Base-by-base conservation (phyloP, 352 stramenopile species). In the Nothophytophthora sp. region DNA sequence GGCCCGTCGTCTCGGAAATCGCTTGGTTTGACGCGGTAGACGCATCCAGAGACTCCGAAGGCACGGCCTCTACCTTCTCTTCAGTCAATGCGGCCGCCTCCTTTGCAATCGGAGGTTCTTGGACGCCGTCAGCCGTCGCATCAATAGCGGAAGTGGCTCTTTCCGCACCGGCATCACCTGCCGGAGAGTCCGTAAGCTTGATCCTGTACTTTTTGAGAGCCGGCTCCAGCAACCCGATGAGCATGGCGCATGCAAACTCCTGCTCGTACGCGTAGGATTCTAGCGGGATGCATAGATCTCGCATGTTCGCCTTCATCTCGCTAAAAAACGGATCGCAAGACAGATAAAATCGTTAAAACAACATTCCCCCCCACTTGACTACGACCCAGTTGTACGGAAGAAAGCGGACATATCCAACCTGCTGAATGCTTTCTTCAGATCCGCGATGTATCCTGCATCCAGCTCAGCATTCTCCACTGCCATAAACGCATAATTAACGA, bases 251-350 rank as follows among this genome's bases (percentile, higher is more conserved):
- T 3, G 77, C 66, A 45, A 88, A 87, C 37, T 95, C 84, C 55
- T 95, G 69, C 19, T 88, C 72, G 52, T 95, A 87, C 22, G 84
- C 84, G 41, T 89, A 95, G 47, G 86, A 81, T 56, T 95, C 84
- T 35, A 95, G 53, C 0, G 84, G 81, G 25, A 95, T 90, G 43
- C 80, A 90, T 37, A 92, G 49, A 10, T 95, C 78, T 39, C 84
- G 77, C 74, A 95, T 90, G 47, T 86, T 90, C 4, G 60, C 44
- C 53, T 92, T 95, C 81, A 95, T 95, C 62, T 95, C 84, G 19
- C 84, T 95, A n/a, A n/a, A n/a, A n/a, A n/a, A n/a, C n/a, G n/a
- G n/a, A n/a, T n/a, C n/a, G 22, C 4, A 39, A 61, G 23, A 3
- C 7, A 49, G 12, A 4, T 48, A 16, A n/a, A 45, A 30, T n/a